Conservation (phyloP, 2,329 filamentous ascomycete species). For the Stachybotrys chlorohalonatus region DNA sequence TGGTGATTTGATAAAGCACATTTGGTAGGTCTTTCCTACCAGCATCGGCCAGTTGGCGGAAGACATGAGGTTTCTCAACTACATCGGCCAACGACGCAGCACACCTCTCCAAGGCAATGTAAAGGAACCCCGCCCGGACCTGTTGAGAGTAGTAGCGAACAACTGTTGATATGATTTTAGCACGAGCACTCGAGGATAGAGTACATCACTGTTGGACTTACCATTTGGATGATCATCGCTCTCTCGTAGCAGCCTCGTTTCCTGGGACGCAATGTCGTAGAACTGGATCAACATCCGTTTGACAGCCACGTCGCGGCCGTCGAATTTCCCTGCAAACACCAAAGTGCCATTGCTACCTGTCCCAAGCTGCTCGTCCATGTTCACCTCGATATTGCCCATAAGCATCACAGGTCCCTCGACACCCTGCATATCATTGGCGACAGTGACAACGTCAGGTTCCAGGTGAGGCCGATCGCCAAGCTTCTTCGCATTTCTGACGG, state of each 20-base stretch:
- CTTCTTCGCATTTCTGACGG: constrained; percentile 49
- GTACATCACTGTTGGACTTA: constrained; percentile 19
- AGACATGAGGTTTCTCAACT: constrained; percentile 63
- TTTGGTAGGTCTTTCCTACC: constrained; percentile 69
- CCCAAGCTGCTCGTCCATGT: constrained; percentile 54
- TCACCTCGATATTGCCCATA: constrained; percentile 56
- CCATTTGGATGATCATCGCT: constrained; percentile 91
- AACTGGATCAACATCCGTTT: constrained; percentile 97
- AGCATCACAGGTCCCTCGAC: constrained; percentile 50
- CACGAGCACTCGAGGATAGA: neutral
- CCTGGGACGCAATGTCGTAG: constrained; percentile 89
- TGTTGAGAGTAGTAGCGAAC: constrained; percentile 95
- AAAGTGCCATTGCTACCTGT: constrained; percentile 95
- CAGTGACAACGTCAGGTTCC: constrained; percentile 53
- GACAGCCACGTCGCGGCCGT: constrained; percentile 85
- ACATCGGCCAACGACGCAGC: constrained; percentile 90
- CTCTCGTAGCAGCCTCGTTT: constrained; percentile 81
- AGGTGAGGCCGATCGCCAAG: constrained; percentile 43
- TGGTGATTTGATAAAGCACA: constrained; percentile 80
- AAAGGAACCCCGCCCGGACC: constrained; percentile 80
- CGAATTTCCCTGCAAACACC: constrained; percentile 90
- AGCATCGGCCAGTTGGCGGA: constrained; percentile 59
- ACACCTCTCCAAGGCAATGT: constrained; percentile 91
- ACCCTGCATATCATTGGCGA: constrained; percentile 48
- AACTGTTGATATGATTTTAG: constrained; percentile 38